A percentile compares a stretch with the other conserved stretches of the same genome.
phyloP scores from a whole-genome alignment of 148 eudicot species.

The Vaccinium vitisidaea region DNA sequence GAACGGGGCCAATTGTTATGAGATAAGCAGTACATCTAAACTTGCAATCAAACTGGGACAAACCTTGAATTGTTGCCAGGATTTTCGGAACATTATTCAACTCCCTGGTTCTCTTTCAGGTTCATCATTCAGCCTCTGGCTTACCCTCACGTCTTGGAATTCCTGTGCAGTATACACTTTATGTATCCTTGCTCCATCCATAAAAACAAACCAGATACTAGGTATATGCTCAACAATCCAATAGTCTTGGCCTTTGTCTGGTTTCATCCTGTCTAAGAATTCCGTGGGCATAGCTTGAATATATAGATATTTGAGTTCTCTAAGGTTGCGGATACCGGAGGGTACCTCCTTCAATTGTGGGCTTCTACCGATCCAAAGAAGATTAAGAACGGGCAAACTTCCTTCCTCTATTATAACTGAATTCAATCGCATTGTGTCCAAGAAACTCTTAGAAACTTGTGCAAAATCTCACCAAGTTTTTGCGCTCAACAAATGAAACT shows the following conservation, averaged over 20 bases:
- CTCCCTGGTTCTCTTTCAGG: neutral
- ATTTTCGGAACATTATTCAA: neutral
- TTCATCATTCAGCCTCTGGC: neutral
- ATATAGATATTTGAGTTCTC: neutral
- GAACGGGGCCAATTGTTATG: neutral
- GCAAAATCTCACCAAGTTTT: too few relatives aligned
- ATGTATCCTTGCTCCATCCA: neutral
- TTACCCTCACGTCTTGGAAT: neutral
- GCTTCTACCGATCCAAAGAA: neutral
- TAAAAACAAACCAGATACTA: neutral
- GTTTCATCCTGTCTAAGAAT: neutral
- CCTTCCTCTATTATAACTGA: neutral
- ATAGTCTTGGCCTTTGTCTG: neutral
- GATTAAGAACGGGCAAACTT: neutral
- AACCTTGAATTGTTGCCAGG: neutral
- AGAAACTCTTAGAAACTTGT: neutral
- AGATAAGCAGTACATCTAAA: neutral
- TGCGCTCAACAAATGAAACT: too few relatives aligned
- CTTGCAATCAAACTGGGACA: neutral
- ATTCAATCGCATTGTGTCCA: neutral
- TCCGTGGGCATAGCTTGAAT: neutral
- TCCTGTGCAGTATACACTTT: neutral
- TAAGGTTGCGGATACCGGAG: neutral
- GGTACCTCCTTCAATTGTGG: neutral
- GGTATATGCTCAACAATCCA: neutral